A percentile compares a stretch with the other conserved stretches of the same genome.
Conservation (phyloP, 768 basidiomycete species). For the Kwoniella shandongensis region DNA sequence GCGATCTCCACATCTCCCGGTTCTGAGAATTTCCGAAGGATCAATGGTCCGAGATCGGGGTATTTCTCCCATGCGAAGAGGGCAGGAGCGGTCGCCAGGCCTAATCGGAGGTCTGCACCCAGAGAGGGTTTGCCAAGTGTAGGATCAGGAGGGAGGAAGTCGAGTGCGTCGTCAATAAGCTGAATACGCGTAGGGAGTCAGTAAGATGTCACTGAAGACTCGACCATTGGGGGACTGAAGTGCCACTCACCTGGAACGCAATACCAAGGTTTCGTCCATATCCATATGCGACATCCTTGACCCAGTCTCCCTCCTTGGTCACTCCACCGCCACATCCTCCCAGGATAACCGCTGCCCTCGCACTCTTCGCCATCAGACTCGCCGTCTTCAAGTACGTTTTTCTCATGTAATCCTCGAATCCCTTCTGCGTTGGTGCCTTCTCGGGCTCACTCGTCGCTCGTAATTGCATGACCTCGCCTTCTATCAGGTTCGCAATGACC, state of each 20-base stretch:
- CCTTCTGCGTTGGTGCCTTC: constrained; percentile 49
- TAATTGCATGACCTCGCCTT: constrained; percentile 89
- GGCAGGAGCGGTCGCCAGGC: constrained; percentile 80
- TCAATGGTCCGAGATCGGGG: constrained; percentile 67
- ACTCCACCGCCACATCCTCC: constrained; percentile 67
- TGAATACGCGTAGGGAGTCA: constrained; percentile 48
- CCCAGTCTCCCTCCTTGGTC: constrained; percentile 65
- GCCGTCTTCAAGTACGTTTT: constrained; percentile 94
- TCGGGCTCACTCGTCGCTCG: constrained; percentile 40
- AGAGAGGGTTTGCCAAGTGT: constrained; percentile 83
- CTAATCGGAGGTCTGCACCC: constrained; percentile 77
- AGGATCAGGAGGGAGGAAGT: constrained; percentile 75
- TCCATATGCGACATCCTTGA: constrained; percentile 86
- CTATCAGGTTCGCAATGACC: constrained; percentile 92
- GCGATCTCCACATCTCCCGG: constrained; percentile 80
- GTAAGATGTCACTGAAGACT: too few relatives aligned
- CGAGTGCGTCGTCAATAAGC: constrained; percentile 94
- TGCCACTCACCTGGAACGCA: constrained; percentile 81
- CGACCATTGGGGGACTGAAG: neutral
- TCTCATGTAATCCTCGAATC: constrained; percentile 68
- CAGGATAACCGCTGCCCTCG: constrained; percentile 79
- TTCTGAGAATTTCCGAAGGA: constrained; percentile 71
- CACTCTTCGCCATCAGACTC: constrained; percentile 82
- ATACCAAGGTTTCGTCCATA: constrained; percentile 88
- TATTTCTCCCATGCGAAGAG: constrained; percentile 85